A percentile compares a stretch with the other conserved stretches of the same genome.
phyloP scores from a whole-genome alignment of 148 eudicot species.

The Agrostemma githago region DNA sequence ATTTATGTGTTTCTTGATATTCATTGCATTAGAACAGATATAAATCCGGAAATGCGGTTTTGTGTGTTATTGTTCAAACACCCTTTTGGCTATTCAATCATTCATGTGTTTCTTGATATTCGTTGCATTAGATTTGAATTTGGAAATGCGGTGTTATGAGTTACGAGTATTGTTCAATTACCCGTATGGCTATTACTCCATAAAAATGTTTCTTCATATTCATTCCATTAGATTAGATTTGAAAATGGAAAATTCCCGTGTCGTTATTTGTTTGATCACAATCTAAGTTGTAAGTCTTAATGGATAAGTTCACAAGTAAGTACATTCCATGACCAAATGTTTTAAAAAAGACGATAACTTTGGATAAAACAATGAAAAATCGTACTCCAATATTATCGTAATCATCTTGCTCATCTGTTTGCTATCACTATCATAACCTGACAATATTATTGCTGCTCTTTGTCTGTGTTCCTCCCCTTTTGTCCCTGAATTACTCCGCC shows the following conservation, averaged over 20 bases:
- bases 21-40: not conserved
- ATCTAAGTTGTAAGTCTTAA: not conserved
- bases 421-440: not conserved
- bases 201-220: not conserved
- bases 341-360: not conserved
- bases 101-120: not conserved
- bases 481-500: not conserved
- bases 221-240: not conserved
- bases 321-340: not conserved
- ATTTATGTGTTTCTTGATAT: not conserved
- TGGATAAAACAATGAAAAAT: not conserved
- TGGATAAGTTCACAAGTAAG: slow-evolving; percentile 9
- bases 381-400: not conserved
- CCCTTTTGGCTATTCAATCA: not conserved
- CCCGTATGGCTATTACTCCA: too few species aligned
- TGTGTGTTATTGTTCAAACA: not conserved
- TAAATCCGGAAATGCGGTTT: not conserved
- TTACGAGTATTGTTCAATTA: not conserved
- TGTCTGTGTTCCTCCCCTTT: not conserved
- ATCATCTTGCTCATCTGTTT: not conserved
- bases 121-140: not conserved
- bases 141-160: not conserved
- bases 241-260: not conserved
- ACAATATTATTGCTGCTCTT: not conserved
- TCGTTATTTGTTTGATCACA: not conserved